phyloP scores from a whole-genome alignment of 2,329 filamentous ascomycete genomes.

The Dothidotthia symphoricarpi region DNA sequence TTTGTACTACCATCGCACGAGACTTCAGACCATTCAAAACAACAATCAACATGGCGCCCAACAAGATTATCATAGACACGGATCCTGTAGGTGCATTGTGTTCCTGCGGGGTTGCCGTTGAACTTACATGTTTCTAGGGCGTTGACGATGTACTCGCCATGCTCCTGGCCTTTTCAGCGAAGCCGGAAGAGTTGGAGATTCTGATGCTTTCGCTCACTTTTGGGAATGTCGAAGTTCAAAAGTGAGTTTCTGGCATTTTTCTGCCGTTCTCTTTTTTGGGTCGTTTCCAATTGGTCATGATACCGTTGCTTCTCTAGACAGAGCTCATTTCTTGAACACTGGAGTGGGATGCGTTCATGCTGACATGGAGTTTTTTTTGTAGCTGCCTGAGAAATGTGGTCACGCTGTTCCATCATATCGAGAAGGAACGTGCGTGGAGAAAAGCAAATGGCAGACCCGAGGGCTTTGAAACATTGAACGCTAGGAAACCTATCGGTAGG shows the following conservation, averaged over 20 bases:
- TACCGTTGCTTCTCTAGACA: neutral
- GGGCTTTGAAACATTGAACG: constrained; percentile 71
- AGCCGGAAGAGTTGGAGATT: constrained; percentile 80
- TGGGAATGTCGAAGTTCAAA: constrained; percentile 86
- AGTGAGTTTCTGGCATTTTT: constrained; percentile 49
- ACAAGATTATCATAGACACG: constrained; percentile 88
- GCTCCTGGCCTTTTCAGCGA: constrained; percentile 78
- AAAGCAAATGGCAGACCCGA: constrained; percentile 63
- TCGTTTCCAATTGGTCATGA: neutral
- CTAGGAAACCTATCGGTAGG: constrained; percentile 67
- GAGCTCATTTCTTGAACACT: no score
- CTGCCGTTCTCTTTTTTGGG: neutral
- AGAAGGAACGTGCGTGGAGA: constrained; percentile 85
- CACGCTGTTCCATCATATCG: constrained; percentile 85
- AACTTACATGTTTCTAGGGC: no score
- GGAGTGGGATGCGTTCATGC: no score
- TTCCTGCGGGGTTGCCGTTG: no score
- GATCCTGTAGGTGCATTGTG: constrained; percentile 66
- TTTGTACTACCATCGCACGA: neutral
- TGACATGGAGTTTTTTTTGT: no score
- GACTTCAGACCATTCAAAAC: no score
- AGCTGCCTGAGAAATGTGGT: constrained; percentile 87
- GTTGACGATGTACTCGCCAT: constrained; percentile 90
- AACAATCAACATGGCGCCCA: constrained; percentile 41
- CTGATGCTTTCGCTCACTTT: constrained; percentile 85